These are phyloP conservation scores for Cryptococcus sp. DNA, from an alignment of 1,284 basidiomycete genomes.

Conservation along the genomic window DNA sequence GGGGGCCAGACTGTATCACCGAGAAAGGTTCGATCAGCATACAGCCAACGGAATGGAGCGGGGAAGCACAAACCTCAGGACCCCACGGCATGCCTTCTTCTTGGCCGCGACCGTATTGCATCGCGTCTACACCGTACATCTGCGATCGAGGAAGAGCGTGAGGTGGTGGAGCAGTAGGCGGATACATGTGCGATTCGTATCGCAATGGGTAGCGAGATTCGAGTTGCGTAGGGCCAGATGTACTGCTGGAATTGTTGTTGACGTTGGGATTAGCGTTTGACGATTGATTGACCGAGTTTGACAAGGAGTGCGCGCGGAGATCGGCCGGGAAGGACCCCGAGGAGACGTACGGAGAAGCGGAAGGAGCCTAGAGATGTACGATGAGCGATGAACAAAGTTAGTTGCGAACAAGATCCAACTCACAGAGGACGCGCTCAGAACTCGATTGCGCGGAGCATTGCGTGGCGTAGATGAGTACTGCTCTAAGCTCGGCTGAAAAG, in stretches of 20 bases:
- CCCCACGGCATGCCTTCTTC: conserved; percentile 19
- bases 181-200: conserved; percentile 39
- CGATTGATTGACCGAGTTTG: conserved; percentile 12
- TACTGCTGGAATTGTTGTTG: conserved; percentile 4
- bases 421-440: conserved; percentile 40
- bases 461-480: conserved; percentile 19
- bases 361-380: conserved; percentile 32
- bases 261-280: conserved; percentile 6
- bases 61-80: conserved; percentile 9
- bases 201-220: conserved; percentile 31
- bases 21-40: neutral
- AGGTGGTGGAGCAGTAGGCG: conserved; percentile 17
- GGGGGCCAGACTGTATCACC: conserved; percentile 12
- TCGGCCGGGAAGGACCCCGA: conserved; percentile 39
- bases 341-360: conserved; percentile 40
- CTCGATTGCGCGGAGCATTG: conserved; percentile 25
- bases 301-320: conserved; percentile 32
- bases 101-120: conserved; percentile 14
- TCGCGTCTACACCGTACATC: conserved; percentile 15
- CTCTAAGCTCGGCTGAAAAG: conserved; percentile 18
- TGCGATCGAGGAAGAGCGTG: conserved; percentile 18
- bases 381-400: neutral
- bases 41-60: neutral
- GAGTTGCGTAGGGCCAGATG: conserved; percentile 8
- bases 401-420: conserved; percentile 11